Base-by-base conservation (phyloP, 495 filamentous ascomycete species). In the Aspergillus affinis region DNA sequence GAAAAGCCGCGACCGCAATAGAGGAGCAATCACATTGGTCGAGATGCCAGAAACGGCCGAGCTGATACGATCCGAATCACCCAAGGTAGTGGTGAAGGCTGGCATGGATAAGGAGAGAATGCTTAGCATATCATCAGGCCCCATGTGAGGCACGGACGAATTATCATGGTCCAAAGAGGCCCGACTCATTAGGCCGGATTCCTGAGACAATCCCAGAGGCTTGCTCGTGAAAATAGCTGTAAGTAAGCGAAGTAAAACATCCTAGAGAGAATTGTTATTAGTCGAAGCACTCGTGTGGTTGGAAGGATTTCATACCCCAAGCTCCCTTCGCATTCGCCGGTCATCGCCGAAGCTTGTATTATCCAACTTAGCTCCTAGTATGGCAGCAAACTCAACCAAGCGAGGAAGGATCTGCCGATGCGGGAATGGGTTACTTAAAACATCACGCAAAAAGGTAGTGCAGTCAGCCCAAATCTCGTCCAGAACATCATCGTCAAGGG, bases 391-490 rank as follows among this genome's bases (percentile, higher is more conserved):
- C 61, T 95, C 90, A 29, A 99, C 78, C 57, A 99, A 75, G 27
- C 88, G 86, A 7, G 95, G 91, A 21, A 99, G 78, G 20, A 90
- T 92, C 69, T 96, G 92, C 51, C 94, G 82, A 68, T 98, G 93
- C 1, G 94, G 95, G 64, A 99, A 90, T 3, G 95, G 95, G 71
- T 99, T 98, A 48, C 88, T 88, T 27, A 98, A 78, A 6, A 98
- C 84, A 72, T 98, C 95, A 55, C 85, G 87, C 48, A 98, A 71
- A 72, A 99, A 99, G 0, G 88, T 84, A 65, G 91, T 91, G 70
- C 93, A 98, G 66, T 99, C 95, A 44, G 84, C 78, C 94, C 94
- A 99, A 30, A 99, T 97, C 73, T 99, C 94, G 67, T 99, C 95
- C 81, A 98, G 93, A n/a, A 94, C 89, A 78, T 99, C 94, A 64